Evolutionary conservation across 1,139 yeast genomes (phyloP).

Genomic region (Pichia sp.): DNA sequence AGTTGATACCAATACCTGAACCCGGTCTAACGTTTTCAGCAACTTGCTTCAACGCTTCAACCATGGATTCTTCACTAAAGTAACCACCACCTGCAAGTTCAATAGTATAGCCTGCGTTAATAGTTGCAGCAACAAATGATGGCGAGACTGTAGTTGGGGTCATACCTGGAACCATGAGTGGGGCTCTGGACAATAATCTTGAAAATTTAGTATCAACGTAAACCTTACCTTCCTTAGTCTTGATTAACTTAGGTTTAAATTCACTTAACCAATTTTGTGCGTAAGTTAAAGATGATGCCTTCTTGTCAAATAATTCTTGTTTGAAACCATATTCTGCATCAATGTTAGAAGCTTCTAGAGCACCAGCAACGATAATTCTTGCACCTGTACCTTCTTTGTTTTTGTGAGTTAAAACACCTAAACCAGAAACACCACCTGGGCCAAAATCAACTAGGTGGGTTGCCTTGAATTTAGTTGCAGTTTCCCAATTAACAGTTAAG

Average conservation of each 20-base stretch:
- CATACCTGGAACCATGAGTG: constrained; percentile 98
- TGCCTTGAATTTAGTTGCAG: constrained; percentile 69
- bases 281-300: constrained; percentile 58
- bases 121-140: constrained; percentile 85
- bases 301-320: constrained; percentile 83
- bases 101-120: constrained; percentile 94
- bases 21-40: constrained; percentile 68
- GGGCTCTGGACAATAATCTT: constrained; percentile 88
- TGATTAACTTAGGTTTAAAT: constrained; percentile 77
- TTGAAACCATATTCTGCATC: constrained; percentile 90
- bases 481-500: constrained; percentile 92
- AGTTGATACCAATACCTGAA: constrained; percentile 81
- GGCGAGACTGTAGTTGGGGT: constrained; percentile 97
- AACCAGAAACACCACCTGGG: constrained; percentile 97
- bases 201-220: constrained; percentile 93
- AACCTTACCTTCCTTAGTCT: constrained; percentile 63
- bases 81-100: constrained; percentile 99
- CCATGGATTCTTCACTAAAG: constrained; percentile 65
- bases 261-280: constrained; percentile 90
- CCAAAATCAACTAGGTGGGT: constrained; percentile 95
- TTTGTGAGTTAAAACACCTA: constrained; percentile 92
- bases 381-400: constrained; percentile 99
- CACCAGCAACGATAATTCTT: constrained; percentile 88
- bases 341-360: constrained; percentile 59
- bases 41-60: constrained; percentile 68